Evolutionary conservation across 768 basidiomycete species (phyloP).

Genomic region (Boletus reticuloceps): DNA sequence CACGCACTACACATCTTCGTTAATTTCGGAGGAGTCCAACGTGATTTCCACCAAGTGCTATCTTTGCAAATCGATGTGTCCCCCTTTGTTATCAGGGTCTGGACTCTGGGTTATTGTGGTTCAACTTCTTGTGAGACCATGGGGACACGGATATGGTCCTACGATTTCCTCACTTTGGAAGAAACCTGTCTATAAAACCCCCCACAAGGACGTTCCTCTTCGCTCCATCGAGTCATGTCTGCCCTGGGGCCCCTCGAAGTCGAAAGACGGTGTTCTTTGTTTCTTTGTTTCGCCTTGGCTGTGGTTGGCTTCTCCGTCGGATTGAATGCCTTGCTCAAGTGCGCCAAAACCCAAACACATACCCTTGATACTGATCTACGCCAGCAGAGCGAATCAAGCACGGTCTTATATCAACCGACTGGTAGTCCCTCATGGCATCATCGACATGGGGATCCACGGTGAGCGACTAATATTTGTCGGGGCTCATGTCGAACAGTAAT

Average conservation of each 20-base stretch:
- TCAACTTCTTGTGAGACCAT: too few relatives aligned
- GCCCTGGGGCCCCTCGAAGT: background rate
- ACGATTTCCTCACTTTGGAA: background rate
- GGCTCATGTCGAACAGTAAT: background rate
- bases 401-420: conserved; percentile 8
- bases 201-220: background rate
- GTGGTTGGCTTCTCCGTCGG: conserved; percentile 19
- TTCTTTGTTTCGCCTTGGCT: conserved; percentile 32
- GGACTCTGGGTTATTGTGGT: background rate
- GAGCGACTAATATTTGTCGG: background rate
- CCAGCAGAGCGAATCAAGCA: conserved; percentile 12
- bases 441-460: conserved; percentile 14
- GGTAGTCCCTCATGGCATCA: conserved; percentile 4
- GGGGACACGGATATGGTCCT: background rate
- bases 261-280: conserved; percentile 22
- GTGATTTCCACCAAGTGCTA: background rate
- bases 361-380: background rate
- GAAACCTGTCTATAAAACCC: conserved; percentile 3
- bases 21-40: background rate
- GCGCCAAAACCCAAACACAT: background rate
- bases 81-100: background rate
- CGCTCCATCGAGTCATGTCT: conserved; percentile 4
- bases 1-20: too few relatives aligned
- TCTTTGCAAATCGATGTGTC: background rate
- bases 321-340: conserved; percentile 23